These are phyloP conservation scores for Entomophthora muscae DNA, from an alignment of 371 early-diverging fungal species.

Conservation along the genomic window DNA sequence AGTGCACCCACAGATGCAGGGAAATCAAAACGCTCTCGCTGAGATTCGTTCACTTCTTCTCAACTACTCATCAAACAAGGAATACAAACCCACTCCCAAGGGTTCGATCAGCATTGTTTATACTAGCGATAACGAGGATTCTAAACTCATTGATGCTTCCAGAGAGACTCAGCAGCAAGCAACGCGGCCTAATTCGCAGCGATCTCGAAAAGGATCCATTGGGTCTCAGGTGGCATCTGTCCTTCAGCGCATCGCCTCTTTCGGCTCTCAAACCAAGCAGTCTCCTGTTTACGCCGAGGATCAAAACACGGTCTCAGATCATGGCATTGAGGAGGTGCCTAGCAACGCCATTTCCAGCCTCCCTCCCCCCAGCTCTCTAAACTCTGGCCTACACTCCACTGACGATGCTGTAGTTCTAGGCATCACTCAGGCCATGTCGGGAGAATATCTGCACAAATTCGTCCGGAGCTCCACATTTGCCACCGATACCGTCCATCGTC, in stretches of 20 bases:
- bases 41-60: neutral
- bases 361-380: neutral
- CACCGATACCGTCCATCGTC: neutral
- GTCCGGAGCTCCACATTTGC: neutral
- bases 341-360: neutral
- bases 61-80: neutral
- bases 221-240: no score
- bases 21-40: neutral
- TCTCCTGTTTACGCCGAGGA: no score
- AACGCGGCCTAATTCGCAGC: no score
- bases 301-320: no score
- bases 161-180: no score
- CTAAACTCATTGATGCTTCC: no score
- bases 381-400: neutral
- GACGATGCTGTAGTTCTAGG: conserved; percentile 1
- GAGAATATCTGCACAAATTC: conserved; percentile 5
- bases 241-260: no score
- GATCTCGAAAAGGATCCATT: no score
- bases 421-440: neutral
- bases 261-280: no score
- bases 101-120: neutral
- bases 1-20: neutral
- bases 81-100: neutral
- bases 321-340: neutral
- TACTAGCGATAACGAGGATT: no score